Evolutionary conservation across 2,329 filamentous ascomycete species (phyloP).

Genomic region (Saccharata proteae): DNA sequence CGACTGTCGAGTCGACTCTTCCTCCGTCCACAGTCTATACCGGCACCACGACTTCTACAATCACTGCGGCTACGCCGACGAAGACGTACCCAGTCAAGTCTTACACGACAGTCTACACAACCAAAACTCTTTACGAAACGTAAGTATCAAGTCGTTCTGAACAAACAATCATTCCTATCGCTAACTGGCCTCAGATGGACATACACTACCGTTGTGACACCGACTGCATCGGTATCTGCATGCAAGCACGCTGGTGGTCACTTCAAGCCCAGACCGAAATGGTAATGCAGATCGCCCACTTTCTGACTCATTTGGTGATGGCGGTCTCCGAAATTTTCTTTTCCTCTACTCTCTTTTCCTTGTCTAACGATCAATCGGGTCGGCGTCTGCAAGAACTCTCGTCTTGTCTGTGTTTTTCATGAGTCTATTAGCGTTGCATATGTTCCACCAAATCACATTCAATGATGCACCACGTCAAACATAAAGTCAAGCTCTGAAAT

Average conservation of each 20-base stretch:
- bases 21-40: slow-evolving; percentile 24
- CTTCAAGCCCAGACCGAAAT: no score
- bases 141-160: slow-evolving; percentile 7
- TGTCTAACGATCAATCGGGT: no score
- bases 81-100: slow-evolving; percentile 18
- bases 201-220: slow-evolving; percentile 22
- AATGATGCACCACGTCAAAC: no score
- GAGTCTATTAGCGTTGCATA: no score
- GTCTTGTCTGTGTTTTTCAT: no score
- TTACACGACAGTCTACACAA: slow-evolving; percentile 18
- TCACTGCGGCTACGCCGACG: slow-evolving; percentile 24
- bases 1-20: slow-evolving; percentile 17
- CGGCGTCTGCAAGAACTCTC: no score
- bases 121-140: slow-evolving; percentile 21
- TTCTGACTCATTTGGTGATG: no score
- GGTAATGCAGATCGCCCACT: no score
- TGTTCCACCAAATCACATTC: no score
- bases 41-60: slow-evolving; percentile 20
- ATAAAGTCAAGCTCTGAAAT: no score
- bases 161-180: not conserved
- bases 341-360: no score
- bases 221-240: slow-evolving; percentile 20
- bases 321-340: no score
- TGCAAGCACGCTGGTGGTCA: slow-evolving; percentile 24
- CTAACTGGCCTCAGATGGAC: slow-evolving; percentile 14